Base-by-base conservation (phyloP, 2,329 filamentous ascomycete species). In the Paecilomyces fulvus region DNA sequence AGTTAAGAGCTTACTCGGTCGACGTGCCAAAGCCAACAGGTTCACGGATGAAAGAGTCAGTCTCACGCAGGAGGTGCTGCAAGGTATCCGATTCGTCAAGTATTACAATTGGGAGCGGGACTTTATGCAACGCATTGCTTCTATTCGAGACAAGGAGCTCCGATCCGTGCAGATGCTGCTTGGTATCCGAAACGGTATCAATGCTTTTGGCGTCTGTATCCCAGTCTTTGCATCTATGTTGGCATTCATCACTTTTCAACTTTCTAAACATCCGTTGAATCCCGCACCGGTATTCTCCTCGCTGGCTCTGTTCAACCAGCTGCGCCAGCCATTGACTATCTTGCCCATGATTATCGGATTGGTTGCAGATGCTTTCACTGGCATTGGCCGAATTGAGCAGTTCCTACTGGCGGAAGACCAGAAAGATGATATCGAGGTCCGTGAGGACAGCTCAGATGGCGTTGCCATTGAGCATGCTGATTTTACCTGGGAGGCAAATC, bases 171-270 rank as follows among this genome's bases (percentile, higher is more conserved):
- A 95, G 69, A 75, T 90, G 31, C 75, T 96, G 54, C 76, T 96
- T 23, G 83, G 87, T 2, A 89, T 92, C 61, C 82, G 90, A 65
- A 94, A 92, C 67, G 88, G 80, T 50, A 89, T 95, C 75, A 89
- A 90, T 73, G 87, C 90, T 4, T 79, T 94, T 53, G 89, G 88
- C 67, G 83, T 94, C 80, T 73, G 89, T 1, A 80, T 95, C 66
- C 92, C 92, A 11, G 89, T 95, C 56, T 96, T 96, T 64, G 90
- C 92, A 0, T 92, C 90, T 1, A 96, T 96, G 89, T 72, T 96
- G 50, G 85, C 91, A 0, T 96, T 96, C 71, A 92, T 96, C 71
- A 91, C 89, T 0, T 84, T 79, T 63, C 80, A 78, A 2, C 70
- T 81, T 20, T 77, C 81, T 1, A 77, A 87, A 60, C 85, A 90